phyloP scores from a whole-genome alignment of 202 grass and related monocot genomes.

The Cymbopogon flexuosus region DNA sequence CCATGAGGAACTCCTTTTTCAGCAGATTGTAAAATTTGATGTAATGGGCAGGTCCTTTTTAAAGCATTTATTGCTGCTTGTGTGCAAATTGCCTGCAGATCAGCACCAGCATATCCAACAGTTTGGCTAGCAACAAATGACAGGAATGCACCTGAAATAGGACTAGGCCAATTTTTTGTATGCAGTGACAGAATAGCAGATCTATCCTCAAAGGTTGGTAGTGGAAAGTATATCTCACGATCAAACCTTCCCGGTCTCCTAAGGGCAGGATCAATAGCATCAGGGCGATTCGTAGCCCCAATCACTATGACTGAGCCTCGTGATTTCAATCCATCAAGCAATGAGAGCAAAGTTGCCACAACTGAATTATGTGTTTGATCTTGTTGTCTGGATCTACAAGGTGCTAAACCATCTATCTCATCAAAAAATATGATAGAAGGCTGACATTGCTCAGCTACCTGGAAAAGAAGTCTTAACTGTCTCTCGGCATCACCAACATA shows the following conservation, averaged over 20 bases:
- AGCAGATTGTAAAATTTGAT: constrained; percentile 64
- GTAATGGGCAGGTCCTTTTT: constrained; percentile 72
- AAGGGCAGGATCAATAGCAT: constrained; percentile 92
- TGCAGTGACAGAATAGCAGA: constrained; percentile 87
- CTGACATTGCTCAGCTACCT: constrained; percentile 94
- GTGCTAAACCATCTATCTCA: constrained; percentile 94
- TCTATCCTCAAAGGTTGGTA: constrained; percentile 80
- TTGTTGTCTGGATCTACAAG: constrained; percentile 77
- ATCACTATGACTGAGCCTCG: constrained; percentile 95
- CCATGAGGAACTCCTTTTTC: constrained; percentile 55
- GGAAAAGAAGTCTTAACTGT: constrained; percentile 94
- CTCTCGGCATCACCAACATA: constrained; percentile 96
- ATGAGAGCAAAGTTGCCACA: constrained; percentile 87
- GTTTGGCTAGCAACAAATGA: constrained; percentile 85
- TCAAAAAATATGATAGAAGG: constrained; percentile 99
- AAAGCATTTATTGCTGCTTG: constrained; percentile 96
- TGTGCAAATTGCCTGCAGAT: constrained; percentile 87
- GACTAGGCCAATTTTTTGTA: constrained; percentile 83
- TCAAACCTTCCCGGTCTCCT: constrained; percentile 96
- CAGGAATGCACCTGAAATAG: constrained; percentile 62
- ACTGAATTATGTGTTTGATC: constrained; percentile 99
- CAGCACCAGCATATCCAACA: constrained; percentile 89
- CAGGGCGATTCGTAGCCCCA: constrained; percentile 88
- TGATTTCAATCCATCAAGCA: constrained; percentile 97
- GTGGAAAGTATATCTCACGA: constrained; percentile 93